Base-by-base conservation (phyloP, 2,329 filamentous ascomycete genomes). In the Lecanicillium sp. region DNA sequence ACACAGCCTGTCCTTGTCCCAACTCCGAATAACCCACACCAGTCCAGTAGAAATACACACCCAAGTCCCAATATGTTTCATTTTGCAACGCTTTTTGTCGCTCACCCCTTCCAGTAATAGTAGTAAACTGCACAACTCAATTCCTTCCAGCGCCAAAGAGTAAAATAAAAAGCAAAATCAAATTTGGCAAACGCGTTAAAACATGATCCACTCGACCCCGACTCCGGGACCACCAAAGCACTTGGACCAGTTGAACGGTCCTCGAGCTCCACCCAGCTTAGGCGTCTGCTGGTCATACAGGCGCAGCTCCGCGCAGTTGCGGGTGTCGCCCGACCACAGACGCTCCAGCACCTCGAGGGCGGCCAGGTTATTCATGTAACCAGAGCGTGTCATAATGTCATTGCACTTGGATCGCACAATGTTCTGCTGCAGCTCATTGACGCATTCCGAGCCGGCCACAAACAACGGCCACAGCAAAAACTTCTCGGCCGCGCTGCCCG, bases 391-490 rank as follows among this genome's bases (percentile, higher is more conserved):
- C 70, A 90, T 88, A 48, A 96, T 90, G 54, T 90, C 87, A 32
- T 81, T 72, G 62, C 87, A 94, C 50, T 88, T 82, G 48, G 78
- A 72, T 38, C 88, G 79, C 37, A 96, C 83, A 42, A 89, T 77
- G 41, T 77, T 76, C 46, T 89, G 84, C 53, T 95, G 85, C 36
- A 80, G 68, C 52, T 85, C 79, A 48, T 87, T 83, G 46, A 92
- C 82, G 52, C 87, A 94, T 64, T 96, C 90, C 17, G 86, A 88
- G 15, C 89, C 89, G 1, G 84, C 81, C 37, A 96, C 83, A 57
- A 96, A 95, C 3, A 96, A 72, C 3, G 90, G 89, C 90, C 89
- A 96, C 8, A 96, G 76, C 9, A 96, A 66, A 57, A 94, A 95
- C 55, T 95, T 94, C 61, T 94, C 84, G 28, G 83, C 81, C 34